Evolutionary conservation across 371 early-diverging fungal species (phyloP), one percentile per base, ranked within the genome.

Genomic region (Syncephalis plumigaleata): DNA sequence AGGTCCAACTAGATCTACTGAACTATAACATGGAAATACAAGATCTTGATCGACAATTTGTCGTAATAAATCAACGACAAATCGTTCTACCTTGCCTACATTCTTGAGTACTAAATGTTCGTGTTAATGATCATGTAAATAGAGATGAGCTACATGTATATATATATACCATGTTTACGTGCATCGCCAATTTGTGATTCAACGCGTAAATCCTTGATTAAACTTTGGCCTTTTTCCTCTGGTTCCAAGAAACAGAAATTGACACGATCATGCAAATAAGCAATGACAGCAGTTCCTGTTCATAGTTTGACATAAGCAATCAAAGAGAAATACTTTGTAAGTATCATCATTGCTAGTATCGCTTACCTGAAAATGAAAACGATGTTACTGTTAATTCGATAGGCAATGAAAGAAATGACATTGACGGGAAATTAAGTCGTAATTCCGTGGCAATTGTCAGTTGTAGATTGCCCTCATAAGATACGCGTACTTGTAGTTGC

Each of bases 181-280:
- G 75, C 73, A 56, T 92, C 93, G 25, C 91, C 93, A 11, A 95
- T 79, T 38, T 89, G 78, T 0, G 91, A 87, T 50, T 89, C 87
- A 23, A 90, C 82, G 45, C 75, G 70, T 2, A 87, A 77, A 46
- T 84, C 75, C 21, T 73, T 65, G 31, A 90, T 66, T 9, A 84
- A 56, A 46, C 84, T 54, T 61, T 68, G 60, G 24, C 51, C 55
- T 2, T 60, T 49, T 39, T 72, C 63, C 26, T 81, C 82, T 0
- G 85, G 81, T 53, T 89, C 87, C 45, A 87, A 58, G 66, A 95
- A 85, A 47, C 88, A 88, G 37, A 91, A 77, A 55, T 86, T 88
- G 46, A 95, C 71, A 21, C 83, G 67, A 43, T 80, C 71, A 16
- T 76, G 71, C 18, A 95, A 63, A 51, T 89, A 87, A 1, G 85